phyloP scores from a whole-genome alignment of 176 grass and related monocot species.

The Bromus sterilis region DNA sequence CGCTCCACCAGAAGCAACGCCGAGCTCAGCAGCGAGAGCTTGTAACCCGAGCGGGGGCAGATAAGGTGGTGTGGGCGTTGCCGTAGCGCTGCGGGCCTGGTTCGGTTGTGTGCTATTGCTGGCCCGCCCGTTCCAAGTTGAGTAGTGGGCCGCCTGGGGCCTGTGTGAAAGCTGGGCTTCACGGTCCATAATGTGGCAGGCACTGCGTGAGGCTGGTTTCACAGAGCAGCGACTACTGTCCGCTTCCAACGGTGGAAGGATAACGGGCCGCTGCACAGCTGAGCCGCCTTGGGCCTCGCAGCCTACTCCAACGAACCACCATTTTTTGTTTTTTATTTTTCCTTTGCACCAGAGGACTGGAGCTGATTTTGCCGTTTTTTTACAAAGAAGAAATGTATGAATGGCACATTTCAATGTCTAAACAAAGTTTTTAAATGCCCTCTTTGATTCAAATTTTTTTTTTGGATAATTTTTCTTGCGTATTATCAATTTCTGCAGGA shows the following conservation, averaged over 20 bases:
- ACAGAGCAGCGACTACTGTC: constrained; percentile 43
- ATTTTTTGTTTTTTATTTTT: not conserved
- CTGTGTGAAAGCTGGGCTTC: not conserved
- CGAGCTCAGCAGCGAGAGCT: not conserved
- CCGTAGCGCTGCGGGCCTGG: not conserved
- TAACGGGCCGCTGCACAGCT: not conserved
- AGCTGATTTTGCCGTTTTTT: too few species aligned
- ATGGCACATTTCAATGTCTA: too few species aligned
- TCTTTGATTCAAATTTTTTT: too few species aligned
- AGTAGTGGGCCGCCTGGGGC: not conserved
- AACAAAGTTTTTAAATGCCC: too few species aligned
- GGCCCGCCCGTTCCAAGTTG: not conserved
- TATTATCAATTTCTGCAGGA: too few species aligned
- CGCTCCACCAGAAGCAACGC: rapidly evolving
- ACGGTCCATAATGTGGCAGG: not conserved
- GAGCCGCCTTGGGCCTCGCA: not conserved
- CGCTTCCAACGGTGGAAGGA: constrained; percentile 35
- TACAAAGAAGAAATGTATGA: too few species aligned
- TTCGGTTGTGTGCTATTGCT: not conserved
- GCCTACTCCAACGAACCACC: not conserved
- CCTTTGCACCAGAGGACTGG: too few species aligned
- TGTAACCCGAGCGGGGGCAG: not conserved
- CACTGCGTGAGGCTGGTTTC: constrained; percentile 35
- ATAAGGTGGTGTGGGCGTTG: not conserved
- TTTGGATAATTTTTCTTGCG: too few species aligned